These are phyloP conservation scores for Aspergillus sp. DNA, from an alignment of 2,329 filamentous ascomycete species.

Conservation along the genomic window DNA sequence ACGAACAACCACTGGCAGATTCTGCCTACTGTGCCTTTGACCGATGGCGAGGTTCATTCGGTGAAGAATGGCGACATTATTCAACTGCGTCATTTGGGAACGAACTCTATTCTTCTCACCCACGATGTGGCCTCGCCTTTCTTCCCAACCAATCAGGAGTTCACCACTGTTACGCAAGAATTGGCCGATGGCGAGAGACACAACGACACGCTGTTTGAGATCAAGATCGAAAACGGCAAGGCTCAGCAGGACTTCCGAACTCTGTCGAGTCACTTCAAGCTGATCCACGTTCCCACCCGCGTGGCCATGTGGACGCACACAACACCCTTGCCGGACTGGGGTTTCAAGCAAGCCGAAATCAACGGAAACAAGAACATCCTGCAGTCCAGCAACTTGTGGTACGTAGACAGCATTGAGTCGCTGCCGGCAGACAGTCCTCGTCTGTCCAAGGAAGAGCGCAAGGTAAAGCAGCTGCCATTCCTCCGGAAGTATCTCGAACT, in stretches of 20 bases:
- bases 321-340: conserved; percentile 94
- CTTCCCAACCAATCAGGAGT: conserved; percentile 97
- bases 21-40: conserved; percentile 55
- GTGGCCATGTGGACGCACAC: conserved; percentile 99
- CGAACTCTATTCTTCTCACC: conserved; percentile 77
- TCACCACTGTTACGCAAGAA: conserved; percentile 71
- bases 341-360: conserved; percentile 94
- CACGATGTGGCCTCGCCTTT: conserved; percentile 97
- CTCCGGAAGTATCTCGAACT: conserved; percentile 92
- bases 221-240: conserved; percentile 84
- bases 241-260: conserved; percentile 77
- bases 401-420: conserved; percentile 83
- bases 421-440: conserved; percentile 65
- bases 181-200: conserved; percentile 66
- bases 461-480: conserved; percentile 81
- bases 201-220: conserved; percentile 89
- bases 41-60: conserved; percentile 52
- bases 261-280: conserved; percentile 87
- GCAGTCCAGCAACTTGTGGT: conserved; percentile 89
- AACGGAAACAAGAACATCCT: conserved; percentile 96
- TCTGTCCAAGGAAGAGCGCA: conserved; percentile 64
- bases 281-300: conserved; percentile 88
- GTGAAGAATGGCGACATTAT: conserved; percentile 82
- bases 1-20: conserved; percentile 99
- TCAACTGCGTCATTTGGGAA: conserved; percentile 77